A percentile compares a stretch with the other conserved stretches of the same genome.
phyloP scores from a whole-genome alignment of 78 protist species.

The Dictyostelium firmibasis region DNA sequence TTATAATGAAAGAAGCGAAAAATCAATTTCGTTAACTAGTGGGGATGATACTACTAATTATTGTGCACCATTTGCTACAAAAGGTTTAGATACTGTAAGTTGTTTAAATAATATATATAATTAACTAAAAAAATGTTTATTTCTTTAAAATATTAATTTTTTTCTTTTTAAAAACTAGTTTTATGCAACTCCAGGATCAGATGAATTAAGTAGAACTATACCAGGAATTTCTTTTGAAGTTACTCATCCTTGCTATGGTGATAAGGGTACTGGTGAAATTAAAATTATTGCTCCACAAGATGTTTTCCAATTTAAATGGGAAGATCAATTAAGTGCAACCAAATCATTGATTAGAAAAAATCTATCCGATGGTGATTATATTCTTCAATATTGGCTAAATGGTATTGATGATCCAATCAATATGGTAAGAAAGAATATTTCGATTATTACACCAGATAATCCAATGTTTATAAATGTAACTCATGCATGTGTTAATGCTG shows the following conservation, averaged over 20 bases:
- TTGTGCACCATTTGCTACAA: slow-evolving; percentile 47
- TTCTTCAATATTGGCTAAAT: background rate
- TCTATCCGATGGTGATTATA: background rate
- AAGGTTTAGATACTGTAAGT: slow-evolving; percentile 68
- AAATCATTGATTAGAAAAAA: background rate
- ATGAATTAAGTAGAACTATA: background rate
- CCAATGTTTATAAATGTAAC: background rate
- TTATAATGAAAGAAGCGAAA: background rate
- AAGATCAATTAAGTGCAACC: background rate
- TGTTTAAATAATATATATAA: too few relatives aligned
- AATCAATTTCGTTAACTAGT: background rate
- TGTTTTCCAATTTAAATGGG: slow-evolving; percentile 34
- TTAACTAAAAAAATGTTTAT: background rate
- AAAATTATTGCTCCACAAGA: background rate
- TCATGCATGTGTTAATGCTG: slow-evolving; percentile 4
- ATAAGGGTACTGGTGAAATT: slow-evolving; percentile 41
- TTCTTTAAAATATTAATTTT: too few relatives aligned
- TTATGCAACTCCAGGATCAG: background rate
- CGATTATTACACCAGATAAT: slow-evolving; percentile 20
- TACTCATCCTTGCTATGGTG: slow-evolving; percentile 33
- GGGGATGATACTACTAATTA: background rate
- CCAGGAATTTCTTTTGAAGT: slow-evolving; percentile 27
- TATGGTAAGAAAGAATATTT: background rate
- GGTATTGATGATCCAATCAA: background rate
- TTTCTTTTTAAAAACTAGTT: background rate